Evolutionary conservation across 805 yeast species (phyloP), one percentile per base, ranked within the genome.

Genomic region (Brettanomyces anomalus): DNA sequence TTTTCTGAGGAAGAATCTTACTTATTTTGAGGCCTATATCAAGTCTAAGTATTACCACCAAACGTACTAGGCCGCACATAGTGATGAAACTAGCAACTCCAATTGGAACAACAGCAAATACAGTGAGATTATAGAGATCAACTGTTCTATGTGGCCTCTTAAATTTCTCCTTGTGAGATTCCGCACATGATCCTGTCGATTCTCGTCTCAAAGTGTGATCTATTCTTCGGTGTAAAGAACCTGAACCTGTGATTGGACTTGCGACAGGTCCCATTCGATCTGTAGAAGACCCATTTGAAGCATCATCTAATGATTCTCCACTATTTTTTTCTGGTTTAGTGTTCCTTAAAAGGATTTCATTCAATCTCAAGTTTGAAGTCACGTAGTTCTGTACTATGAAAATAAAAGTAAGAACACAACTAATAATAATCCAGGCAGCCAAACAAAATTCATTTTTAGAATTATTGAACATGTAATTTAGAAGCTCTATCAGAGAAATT

Each of bases 101-200:
- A 15, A 90, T 87, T 0, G 98, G 98, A n/a, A 90, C 96, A 34
- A 90, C 98, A 2, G 97, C 97, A 65, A 86, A 90, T 2, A 90
- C 97, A 0, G 85, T 87, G 40, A 93, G 85, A 51, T 84, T 85
- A 60, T 87, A 86, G 43, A 89, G 70, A 58, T 90, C 95, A 46
- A 89, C 85, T 31, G 88, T 81, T 43, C 96, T 71, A 34, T 77
- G 72, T 61, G 63, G 50, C 58, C 65, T 51, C 66, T 47, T 37
- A 43, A 37, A 32, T 8, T 33, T 36, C 16, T 36, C 33, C 11
- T 40, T 46, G 35, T 43, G n/a, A 10, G 18, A 14, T 13, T 33
- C 24, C 8, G 39, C 18, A 36, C 39, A 15, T 5, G 31, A 21
- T n/a, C 37, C 37, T 15, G 16, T n/a, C 14, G 18, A 15, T 32